phyloP scores from a whole-genome alignment of 441 rosid genomes.

The Croton setiger region DNA sequence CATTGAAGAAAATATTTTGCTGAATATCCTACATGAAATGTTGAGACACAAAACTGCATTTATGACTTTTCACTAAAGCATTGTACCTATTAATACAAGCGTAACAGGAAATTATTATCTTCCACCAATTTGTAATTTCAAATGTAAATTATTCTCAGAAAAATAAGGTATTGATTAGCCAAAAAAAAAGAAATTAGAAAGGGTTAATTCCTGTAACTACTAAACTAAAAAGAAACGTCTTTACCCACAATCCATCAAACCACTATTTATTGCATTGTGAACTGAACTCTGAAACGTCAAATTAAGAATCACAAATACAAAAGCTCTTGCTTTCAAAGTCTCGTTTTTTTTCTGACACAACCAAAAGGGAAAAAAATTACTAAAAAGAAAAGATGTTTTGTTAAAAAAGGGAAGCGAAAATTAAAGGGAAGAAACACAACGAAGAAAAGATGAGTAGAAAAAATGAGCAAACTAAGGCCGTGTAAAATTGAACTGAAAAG shows the following conservation, averaged over 20 bases:
- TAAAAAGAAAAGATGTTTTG: background rate
- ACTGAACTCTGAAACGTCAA: conserved; percentile 54
- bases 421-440: conserved; percentile 18
- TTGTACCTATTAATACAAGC: background rate
- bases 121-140: background rate
- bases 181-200: background rate
- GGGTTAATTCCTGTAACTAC: conserved; percentile 1
- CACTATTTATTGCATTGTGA: conserved; percentile 38
- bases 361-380: background rate
- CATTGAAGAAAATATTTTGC: background rate
- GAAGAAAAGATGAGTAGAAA: conserved; percentile 15
- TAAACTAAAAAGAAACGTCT: conserved; percentile 6
- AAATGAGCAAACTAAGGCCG: conserved; percentile 11
- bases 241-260: conserved; percentile 26
- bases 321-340: conserved; percentile 34
- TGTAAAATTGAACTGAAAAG: conserved; percentile 17
- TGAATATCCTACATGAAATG: background rate
- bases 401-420: conserved; percentile 1
- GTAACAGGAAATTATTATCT: background rate
- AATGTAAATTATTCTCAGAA: background rate
- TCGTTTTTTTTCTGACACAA: conserved; percentile 25
- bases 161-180: background rate
- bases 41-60: background rate
- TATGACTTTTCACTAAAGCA: background rate
- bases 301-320: conserved; percentile 51